Evolutionary conservation across 2,329 filamentous ascomycete species (phyloP).

Genomic region (Beauveria medogensis): DNA sequence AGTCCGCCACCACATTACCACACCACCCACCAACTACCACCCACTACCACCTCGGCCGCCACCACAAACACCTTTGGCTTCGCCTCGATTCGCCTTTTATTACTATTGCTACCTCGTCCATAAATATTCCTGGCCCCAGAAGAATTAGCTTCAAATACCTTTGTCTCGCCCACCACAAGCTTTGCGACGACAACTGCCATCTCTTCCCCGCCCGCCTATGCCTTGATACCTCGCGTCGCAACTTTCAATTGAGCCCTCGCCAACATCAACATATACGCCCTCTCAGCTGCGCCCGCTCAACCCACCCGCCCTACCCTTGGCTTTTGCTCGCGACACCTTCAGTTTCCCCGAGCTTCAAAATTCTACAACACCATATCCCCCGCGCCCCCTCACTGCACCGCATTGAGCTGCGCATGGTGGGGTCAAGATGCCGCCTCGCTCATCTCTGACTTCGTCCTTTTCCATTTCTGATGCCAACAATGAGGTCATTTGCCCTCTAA

Average conservation of each 20-base stretch:
- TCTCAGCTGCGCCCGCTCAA: not conserved
- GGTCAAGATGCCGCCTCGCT: constrained; percentile 79
- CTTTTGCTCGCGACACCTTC: not conserved
- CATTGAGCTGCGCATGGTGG: constrained; percentile 40
- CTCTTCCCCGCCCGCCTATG: not conserved
- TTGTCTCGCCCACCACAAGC: not conserved
- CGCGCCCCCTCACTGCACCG: not conserved
- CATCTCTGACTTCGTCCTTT: constrained; percentile 81
- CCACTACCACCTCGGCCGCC: not conserved
- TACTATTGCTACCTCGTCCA: not conserved
- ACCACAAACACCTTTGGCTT: not conserved
- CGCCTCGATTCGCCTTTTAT: not conserved
- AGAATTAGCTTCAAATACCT: not conserved
- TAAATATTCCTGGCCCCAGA: not conserved
- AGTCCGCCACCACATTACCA: not conserved
- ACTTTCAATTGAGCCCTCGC: not conserved
- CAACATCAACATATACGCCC: not conserved
- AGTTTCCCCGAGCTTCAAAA: not conserved
- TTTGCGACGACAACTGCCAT: not conserved
- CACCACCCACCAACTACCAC: not conserved
- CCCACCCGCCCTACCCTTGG: not conserved
- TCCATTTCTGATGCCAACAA: constrained; percentile 87
- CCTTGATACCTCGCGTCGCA: not conserved
- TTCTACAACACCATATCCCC: not conserved
- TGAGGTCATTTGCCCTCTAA: constrained; percentile 92